Conservation (phyloP, 31 red algal genomes). For the Odonthalia washingtoniensis region DNA sequence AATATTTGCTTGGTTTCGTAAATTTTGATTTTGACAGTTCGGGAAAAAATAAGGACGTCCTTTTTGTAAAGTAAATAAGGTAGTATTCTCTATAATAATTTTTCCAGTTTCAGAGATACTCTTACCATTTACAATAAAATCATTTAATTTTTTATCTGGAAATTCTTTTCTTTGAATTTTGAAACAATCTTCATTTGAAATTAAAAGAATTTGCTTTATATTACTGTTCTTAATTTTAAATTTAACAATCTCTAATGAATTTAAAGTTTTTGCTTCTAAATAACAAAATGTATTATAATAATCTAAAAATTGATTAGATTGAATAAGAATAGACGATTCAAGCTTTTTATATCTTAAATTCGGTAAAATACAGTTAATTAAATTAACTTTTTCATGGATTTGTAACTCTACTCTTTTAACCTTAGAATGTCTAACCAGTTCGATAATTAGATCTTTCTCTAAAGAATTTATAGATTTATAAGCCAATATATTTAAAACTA, state of each 20-base stretch:
- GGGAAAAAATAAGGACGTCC: slow-evolving; percentile 5
- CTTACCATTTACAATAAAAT: slow-evolving; percentile 2
- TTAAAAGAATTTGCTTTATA: slow-evolving; percentile 19
- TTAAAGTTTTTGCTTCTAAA: slow-evolving; percentile 8
- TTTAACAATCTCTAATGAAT: not conserved
- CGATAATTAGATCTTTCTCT: not conserved
- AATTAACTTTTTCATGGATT: not conserved
- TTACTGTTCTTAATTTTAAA: not conserved
- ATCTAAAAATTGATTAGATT: slow-evolving; percentile 6
- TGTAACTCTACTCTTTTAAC: not conserved
- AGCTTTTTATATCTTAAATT: not conserved
- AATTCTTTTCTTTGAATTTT: not conserved
- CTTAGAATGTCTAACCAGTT: not conserved
- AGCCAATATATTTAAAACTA: not conserved
- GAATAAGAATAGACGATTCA: not conserved
- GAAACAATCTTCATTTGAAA: slow-evolving; percentile 26
- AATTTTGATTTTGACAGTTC: not conserved
- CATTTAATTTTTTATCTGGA: slow-evolving; percentile 4
- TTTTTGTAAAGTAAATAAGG: slow-evolving; percentile 15
- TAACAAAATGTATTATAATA: not conserved
- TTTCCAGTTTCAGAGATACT: not conserved
- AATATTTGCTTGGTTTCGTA: not conserved
- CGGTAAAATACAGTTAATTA: not conserved
- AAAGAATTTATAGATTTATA: not conserved
- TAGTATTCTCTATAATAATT: slow-evolving; percentile 3